phyloP scores from a whole-genome alignment of 2,329 filamentous ascomycete genomes.

The Colletotrichum siamense region DNA sequence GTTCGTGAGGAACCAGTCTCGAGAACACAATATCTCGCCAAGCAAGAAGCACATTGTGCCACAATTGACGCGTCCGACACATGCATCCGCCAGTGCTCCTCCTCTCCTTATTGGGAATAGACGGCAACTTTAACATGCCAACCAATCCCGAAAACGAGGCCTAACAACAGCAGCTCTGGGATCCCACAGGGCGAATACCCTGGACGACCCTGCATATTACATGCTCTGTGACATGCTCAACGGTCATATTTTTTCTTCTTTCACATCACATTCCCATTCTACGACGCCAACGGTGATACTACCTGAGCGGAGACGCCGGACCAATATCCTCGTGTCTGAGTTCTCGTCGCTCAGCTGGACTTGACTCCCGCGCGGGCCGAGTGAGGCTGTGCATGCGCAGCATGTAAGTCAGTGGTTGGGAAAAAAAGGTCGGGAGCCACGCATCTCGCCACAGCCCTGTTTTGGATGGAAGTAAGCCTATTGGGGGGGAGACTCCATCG shows the following conservation, averaged over 20 bases:
- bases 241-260: neutral
- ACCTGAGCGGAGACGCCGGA: neutral
- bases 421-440: neutral
- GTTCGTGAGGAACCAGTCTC: slow-evolving; percentile 2
- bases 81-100: neutral
- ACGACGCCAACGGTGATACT: neutral
- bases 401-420: neutral
- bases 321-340: neutral
- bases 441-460: neutral
- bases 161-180: neutral
- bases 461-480: neutral
- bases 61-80: slow-evolving; percentile 8
- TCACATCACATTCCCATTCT: neutral
- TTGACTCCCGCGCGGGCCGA: neutral
- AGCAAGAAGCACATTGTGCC: neutral
- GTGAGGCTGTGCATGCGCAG: slow-evolving; percentile 1
- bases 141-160: neutral
- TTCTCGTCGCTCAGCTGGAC: neutral
- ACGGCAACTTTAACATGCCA: neutral
- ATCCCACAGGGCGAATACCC: neutral
- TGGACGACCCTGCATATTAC: neutral
- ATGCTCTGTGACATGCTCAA: neutral
- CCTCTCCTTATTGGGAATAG: neutral
- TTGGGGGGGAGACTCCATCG: neutral
- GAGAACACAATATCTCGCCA: slow-evolving; percentile 7